Evolutionary conservation across 768 basidiomycete genomes (phyloP).

Genomic region (Hortiboletus campestris): DNA sequence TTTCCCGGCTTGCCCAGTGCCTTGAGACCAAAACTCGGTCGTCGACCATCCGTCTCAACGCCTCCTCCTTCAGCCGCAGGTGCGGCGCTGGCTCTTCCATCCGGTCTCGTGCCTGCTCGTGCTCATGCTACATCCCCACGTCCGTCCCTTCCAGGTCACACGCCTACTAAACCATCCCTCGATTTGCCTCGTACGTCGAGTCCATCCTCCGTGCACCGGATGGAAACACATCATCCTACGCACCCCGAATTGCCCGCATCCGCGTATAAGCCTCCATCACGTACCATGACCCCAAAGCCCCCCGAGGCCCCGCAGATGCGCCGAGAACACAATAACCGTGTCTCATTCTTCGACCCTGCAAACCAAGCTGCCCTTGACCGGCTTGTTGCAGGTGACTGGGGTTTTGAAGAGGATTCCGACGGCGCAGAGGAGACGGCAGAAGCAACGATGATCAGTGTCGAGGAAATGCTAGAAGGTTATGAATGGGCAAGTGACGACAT

Average conservation of each 20-base stretch:
- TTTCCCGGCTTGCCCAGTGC: slow-evolving; percentile 27
- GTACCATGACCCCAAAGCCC: slow-evolving; percentile 28
- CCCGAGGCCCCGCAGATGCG: slow-evolving; percentile 40
- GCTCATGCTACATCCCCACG: slow-evolving; percentile 25
- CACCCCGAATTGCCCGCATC: slow-evolving; percentile 20
- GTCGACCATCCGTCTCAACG: slow-evolving; percentile 47
- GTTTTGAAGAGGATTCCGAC: slow-evolving; percentile 47
- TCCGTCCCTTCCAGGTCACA: slow-evolving; percentile 11
- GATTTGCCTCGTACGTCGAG: slow-evolving; percentile 18
- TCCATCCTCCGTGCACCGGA: slow-evolving; percentile 12
- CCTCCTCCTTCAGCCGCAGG: slow-evolving; percentile 31
- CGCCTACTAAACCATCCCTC: slow-evolving; percentile 17
- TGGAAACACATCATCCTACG: slow-evolving; percentile 12
- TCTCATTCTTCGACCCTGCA: slow-evolving; percentile 80
- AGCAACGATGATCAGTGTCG: slow-evolving; percentile 86
- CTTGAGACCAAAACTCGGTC: slow-evolving; percentile 35
- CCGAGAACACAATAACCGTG: slow-evolving; percentile 61
- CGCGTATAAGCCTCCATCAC: slow-evolving; percentile 27
- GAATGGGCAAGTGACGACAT: slow-evolving; percentile 90
- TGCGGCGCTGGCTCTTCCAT: slow-evolving; percentile 18
- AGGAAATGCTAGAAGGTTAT: slow-evolving; percentile 98
- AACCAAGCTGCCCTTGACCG: slow-evolving; percentile 75
- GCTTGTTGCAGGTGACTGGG: slow-evolving; percentile 50
- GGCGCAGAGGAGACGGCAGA: slow-evolving; percentile 74
- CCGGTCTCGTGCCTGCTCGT: slow-evolving; percentile 27